Percentiles rank a stretch among this genome's conserved stretches.
Conservation (phyloP, 176 grass and related monocot species). For the Carex parvula region DNA sequence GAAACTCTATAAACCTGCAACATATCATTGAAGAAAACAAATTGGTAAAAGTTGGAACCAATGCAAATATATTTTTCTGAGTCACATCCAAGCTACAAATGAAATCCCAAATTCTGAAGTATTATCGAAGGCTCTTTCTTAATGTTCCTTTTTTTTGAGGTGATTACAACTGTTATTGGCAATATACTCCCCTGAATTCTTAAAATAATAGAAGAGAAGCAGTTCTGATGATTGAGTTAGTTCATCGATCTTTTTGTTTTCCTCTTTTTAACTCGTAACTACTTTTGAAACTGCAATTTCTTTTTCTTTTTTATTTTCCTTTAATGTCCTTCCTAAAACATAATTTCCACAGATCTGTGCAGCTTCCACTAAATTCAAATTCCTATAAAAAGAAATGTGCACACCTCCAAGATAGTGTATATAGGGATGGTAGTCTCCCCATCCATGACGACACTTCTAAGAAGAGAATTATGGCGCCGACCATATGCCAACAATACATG, state of each 20-base stretch:
- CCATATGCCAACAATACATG: conserved; percentile 98
- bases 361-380: neutral
- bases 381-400: neutral
- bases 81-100: neutral
- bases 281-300: conserved; percentile 8
- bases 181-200: neutral
- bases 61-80: neutral
- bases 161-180: neutral
- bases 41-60: neutral
- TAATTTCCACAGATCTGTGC: conserved; percentile 7
- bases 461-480: conserved; percentile 81
- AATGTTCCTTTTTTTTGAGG: neutral
- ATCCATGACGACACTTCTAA: conserved; percentile 86
- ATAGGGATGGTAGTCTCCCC: conserved; percentile 82
- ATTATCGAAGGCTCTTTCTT: conserved; percentile 8
- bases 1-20: conserved; percentile 94
- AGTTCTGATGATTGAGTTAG: neutral
- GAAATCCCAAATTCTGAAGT: neutral
- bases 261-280: neutral
- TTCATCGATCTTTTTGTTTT: neutral
- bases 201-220: neutral
- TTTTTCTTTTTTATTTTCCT: neutral
- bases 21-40: neutral
- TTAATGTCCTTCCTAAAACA: neutral
- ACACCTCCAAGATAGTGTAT: conserved; percentile 98